Percentiles rank a stretch among this genome's conserved stretches.
These are phyloP conservation scores for Penicillium parvum DNA, from an alignment of 495 filamentous ascomycete species.

Conservation along the genomic window DNA sequence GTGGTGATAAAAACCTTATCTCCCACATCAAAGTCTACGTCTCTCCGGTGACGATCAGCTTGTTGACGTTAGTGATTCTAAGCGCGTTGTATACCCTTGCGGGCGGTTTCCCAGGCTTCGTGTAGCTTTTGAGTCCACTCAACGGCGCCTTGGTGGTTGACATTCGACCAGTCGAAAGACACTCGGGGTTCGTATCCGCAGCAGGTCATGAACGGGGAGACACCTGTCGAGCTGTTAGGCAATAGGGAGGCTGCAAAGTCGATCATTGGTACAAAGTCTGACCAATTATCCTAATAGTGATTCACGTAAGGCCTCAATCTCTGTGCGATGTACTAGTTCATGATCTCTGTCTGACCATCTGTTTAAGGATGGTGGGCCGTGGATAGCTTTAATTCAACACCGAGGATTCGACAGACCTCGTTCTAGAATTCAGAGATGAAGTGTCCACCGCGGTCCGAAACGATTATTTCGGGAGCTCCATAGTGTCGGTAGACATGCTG, in stretches of 20 bases:
- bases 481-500: neutral
- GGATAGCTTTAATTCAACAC: conserved; percentile 10
- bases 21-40: neutral
- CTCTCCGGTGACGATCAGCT: neutral
- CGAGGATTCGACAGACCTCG: conserved; percentile 9
- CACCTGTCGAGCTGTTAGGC: neutral
- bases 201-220: neutral
- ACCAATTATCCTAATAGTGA: conserved; percentile 10
- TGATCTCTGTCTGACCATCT: conserved; percentile 8
- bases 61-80: too few relatives aligned
- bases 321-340: conserved; percentile 4
- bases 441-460: conserved; percentile 17
- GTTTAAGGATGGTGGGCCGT: conserved; percentile 18
- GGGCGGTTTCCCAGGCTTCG: neutral
- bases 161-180: neutral
- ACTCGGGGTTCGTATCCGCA: neutral
- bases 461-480: conserved; percentile 10
- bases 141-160: too few relatives aligned
- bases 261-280: neutral
- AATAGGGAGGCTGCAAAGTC: neutral
- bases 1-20: neutral
- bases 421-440: conserved; percentile 15
- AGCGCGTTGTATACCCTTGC: neutral
- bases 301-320: conserved; percentile 2
- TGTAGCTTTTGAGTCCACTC: too few relatives aligned